Evolutionary conservation across 2,329 filamentous ascomycete genomes (phyloP).

Genomic region (Stemphylium lycopersici): DNA sequence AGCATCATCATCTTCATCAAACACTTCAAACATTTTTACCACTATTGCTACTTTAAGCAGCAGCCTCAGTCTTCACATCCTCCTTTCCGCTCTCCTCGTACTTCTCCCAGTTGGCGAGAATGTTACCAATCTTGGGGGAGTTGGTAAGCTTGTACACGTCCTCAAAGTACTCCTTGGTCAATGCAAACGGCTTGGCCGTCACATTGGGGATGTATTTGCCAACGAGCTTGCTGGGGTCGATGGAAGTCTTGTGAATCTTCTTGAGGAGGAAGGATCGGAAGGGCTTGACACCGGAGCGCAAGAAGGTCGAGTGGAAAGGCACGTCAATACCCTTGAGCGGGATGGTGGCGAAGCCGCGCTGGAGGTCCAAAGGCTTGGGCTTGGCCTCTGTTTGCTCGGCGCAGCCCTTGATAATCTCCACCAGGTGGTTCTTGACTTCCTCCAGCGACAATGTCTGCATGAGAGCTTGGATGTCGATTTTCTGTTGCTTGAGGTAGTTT

Average conservation of each 20-base stretch:
- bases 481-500: slow-evolving; percentile 95
- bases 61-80: slow-evolving; percentile 29
- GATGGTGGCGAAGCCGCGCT: slow-evolving; percentile 96
- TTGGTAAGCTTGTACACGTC: slow-evolving; percentile 96
- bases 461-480: slow-evolving; percentile 94
- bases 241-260: slow-evolving; percentile 99
- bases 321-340: slow-evolving; percentile 97
- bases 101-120: slow-evolving; percentile 76
- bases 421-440: slow-evolving; percentile 86
- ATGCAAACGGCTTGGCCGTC: slow-evolving; percentile 90
- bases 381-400: slow-evolving; percentile 88
- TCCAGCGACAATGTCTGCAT: slow-evolving; percentile 86
- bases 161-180: slow-evolving; percentile 99
- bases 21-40: not conserved
- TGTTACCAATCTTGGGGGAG: slow-evolving; percentile 73
- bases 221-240: slow-evolving; percentile 94
- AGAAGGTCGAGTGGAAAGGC: slow-evolving; percentile 98
- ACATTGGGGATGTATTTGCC: slow-evolving; percentile 99
- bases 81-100: slow-evolving; percentile 53
- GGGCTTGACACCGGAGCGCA: slow-evolving; percentile 97
- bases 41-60: slow-evolving; percentile 14
- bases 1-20: not conserved
- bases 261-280: slow-evolving; percentile 98
- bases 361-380: slow-evolving; percentile 83
- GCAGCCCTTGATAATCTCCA: slow-evolving; percentile 88